Percentiles rank a stretch among this genome's conserved stretches.
These are phyloP conservation scores for Phytophthora boehmeriae DNA, from an alignment of 352 stramenopile genomes.

Conservation along the genomic window DNA sequence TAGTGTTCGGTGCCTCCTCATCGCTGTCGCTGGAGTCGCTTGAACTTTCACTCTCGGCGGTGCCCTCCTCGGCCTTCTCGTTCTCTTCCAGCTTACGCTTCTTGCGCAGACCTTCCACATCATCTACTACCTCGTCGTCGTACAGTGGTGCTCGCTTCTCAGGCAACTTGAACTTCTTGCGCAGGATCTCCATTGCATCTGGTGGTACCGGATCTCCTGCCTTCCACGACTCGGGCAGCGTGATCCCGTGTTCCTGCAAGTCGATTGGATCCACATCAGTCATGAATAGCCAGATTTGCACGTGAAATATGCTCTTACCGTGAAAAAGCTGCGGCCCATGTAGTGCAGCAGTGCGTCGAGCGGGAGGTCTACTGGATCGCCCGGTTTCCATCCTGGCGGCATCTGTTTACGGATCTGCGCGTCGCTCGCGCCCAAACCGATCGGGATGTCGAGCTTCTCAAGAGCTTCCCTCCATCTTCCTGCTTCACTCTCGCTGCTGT, in stretches of 20 bases:
- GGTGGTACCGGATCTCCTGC: constrained; percentile 66
- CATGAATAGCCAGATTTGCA: background rate
- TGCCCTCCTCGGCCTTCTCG: constrained; percentile 36
- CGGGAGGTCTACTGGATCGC: constrained; percentile 79
- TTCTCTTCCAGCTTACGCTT: constrained; percentile 66
- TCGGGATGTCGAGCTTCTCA: constrained; percentile 64
- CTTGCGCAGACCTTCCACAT: constrained; percentile 70
- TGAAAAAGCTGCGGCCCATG: constrained; percentile 80
- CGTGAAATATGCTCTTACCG: constrained; percentile 25
- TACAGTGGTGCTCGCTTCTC: constrained; percentile 73
- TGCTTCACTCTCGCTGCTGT: constrained; percentile 41
- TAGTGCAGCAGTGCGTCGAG: constrained; percentile 81
- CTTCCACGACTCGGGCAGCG: constrained; percentile 73
- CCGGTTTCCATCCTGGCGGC: constrained; percentile 77
- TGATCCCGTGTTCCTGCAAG: constrained; percentile 69
- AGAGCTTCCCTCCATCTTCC: constrained; percentile 29
- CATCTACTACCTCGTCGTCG: constrained; percentile 77
- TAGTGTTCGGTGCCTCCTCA: constrained; percentile 63
- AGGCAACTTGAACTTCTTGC: constrained; percentile 82
- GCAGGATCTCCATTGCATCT: constrained; percentile 76
- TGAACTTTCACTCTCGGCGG: constrained; percentile 49
- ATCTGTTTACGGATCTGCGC: constrained; percentile 80
- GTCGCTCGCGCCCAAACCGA: constrained; percentile 70
- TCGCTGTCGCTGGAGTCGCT: constrained; percentile 65
- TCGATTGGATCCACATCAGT: background rate